These are phyloP conservation scores for Holtermanniella nyarrowii DNA, from an alignment of 768 basidiomycete species.

Conservation along the genomic window DNA sequence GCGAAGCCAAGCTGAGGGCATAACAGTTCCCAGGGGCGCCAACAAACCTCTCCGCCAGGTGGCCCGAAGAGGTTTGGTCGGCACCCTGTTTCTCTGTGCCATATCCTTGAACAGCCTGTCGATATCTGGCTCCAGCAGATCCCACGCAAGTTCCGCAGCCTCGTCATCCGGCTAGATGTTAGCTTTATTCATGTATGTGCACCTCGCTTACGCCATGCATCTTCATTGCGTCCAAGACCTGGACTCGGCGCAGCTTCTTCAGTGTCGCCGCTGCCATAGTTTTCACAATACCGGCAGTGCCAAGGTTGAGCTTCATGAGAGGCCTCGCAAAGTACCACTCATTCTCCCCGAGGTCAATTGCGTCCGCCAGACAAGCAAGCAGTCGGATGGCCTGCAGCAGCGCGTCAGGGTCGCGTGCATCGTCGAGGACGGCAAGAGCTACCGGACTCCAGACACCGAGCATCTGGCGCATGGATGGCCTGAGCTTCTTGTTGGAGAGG, in stretches of 20 bases:
- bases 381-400: not conserved
- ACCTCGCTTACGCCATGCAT: too few relatives aligned
- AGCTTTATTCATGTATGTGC: too few relatives aligned
- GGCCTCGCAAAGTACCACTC: not conserved
- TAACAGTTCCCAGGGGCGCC: not conserved
- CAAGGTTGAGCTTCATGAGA: not conserved
- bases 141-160: not conserved
- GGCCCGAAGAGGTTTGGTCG: not conserved
- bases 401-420: not conserved
- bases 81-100: not conserved
- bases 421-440: not conserved
- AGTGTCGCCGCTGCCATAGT: not conserved
- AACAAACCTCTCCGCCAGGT: not conserved
- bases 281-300: not conserved
- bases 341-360: not conserved
- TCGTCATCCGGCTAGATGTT: too few relatives aligned
- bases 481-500: not conserved
- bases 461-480: not conserved
- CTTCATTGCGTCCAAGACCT: not conserved
- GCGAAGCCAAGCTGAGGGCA: slow-evolving; percentile 16
- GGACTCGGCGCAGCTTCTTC: not conserved
- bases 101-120: not conserved
- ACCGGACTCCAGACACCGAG: not conserved
- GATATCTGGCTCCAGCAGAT: not conserved
- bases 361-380: not conserved